A percentile compares a stretch with the other conserved stretches of the same genome.
These are phyloP conservation scores for Trichoderma sp. DNA, from an alignment of 2,329 filamentous ascomycete species.

Conservation along the genomic window DNA sequence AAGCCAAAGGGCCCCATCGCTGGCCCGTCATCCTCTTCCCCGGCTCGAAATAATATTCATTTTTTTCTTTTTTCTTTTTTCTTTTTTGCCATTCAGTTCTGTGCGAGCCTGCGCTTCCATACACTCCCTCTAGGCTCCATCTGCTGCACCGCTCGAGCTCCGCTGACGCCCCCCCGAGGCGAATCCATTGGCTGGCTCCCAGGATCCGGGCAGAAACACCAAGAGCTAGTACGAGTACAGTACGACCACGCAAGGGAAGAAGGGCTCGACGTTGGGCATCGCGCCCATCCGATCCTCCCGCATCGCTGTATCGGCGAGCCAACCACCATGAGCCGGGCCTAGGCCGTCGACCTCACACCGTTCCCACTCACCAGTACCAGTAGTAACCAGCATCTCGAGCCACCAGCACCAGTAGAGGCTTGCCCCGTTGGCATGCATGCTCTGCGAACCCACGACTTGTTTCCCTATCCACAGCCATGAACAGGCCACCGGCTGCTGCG, in stretches of 20 bases:
- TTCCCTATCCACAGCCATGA: constrained; percentile 31
- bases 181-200: constrained; percentile 11
- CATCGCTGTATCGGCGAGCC: constrained; percentile 26
- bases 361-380: constrained; percentile 29
- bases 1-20: constrained; percentile 18
- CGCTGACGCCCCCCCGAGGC: neutral
- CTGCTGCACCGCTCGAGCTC: constrained; percentile 9
- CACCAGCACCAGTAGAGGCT: constrained; percentile 23
- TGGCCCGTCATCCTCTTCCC: constrained; percentile 30
- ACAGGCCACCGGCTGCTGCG: constrained; percentile 24
- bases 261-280: constrained; percentile 27
- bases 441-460: constrained; percentile 28
- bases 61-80: neutral
- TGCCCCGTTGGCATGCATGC: constrained; percentile 34
- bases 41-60: constrained; percentile 29
- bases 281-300: constrained; percentile 22
- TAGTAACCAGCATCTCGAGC: constrained; percentile 23
- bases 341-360: constrained; percentile 22
- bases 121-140: neutral
- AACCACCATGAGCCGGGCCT: constrained; percentile 36
- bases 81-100: neutral
- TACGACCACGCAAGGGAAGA: constrained; percentile 8
- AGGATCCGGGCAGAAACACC: neutral
- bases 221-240: neutral
- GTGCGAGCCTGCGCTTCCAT: constrained; percentile 10